These are phyloP conservation scores for Lactuca saligna DNA, from an alignment of 129 eudicot species.

Conservation along the genomic window DNA sequence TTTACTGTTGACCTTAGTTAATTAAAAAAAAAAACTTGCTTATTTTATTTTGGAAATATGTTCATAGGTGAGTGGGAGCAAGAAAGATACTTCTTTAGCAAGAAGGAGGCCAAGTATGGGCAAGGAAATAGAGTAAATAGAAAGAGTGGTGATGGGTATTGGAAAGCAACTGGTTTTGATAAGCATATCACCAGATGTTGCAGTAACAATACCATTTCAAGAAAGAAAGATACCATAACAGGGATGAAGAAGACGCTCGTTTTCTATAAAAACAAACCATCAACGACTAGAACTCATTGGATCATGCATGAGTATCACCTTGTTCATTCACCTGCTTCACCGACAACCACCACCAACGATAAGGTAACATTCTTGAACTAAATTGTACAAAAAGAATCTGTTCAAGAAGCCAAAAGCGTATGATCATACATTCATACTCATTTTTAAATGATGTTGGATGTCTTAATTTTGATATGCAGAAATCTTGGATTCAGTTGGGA, in stretches of 20 bases:
- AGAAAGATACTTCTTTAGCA: constrained; percentile 79
- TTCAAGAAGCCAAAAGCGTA: constrained; percentile 7
- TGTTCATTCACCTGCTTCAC: constrained; percentile 32
- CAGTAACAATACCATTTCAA: constrained; percentile 20
- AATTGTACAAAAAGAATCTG: background rate
- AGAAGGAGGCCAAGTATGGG: constrained; percentile 50
- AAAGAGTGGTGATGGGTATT: constrained; percentile 49
- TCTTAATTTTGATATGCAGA: constrained; percentile 41
- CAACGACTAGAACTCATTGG: constrained; percentile 57
- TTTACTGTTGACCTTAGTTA: background rate
- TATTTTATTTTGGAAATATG: constrained; percentile 1
- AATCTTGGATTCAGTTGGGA: constrained; percentile 46
- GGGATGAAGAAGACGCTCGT: constrained; percentile 72
- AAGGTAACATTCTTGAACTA: constrained; percentile 22
- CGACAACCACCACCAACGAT: constrained; percentile 27
- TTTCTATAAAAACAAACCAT: constrained; percentile 42
- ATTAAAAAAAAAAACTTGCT: constrained; percentile 4
- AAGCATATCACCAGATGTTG: constrained; percentile 51
- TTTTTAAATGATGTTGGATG: background rate
- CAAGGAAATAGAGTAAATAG: constrained; percentile 43
- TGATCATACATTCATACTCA: background rate
- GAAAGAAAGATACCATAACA: constrained; percentile 30
- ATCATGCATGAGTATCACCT: constrained; percentile 73
- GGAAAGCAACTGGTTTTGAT: constrained; percentile 64
- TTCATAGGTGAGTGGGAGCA: constrained; percentile 58